phyloP scores from a whole-genome alignment of 805 yeast genomes.

The Wickerhamomyces sydowiorum region DNA sequence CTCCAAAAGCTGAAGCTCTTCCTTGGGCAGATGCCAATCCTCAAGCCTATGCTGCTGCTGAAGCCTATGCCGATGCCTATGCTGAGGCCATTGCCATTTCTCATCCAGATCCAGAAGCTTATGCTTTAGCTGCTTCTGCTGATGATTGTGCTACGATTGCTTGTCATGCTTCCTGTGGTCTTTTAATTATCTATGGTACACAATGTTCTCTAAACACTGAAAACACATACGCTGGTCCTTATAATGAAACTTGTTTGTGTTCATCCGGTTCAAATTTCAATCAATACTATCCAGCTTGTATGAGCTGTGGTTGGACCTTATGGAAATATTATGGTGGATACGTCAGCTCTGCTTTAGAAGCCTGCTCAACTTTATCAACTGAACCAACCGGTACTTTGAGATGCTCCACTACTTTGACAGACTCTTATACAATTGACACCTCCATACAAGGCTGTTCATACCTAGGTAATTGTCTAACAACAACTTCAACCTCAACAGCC shows the following conservation, averaged over 20 bases:
- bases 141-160: constrained; percentile 15
- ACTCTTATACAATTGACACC: constrained; percentile 1
- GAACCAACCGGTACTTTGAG: constrained; percentile 16
- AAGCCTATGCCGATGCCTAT: constrained; percentile 1
- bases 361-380: constrained; percentile 14
- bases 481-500: constrained; percentile 7
- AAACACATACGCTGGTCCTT: constrained; percentile 6
- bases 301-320: constrained; percentile 30
- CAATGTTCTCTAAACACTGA: constrained; percentile 19
- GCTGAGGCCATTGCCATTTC: constrained; percentile 3
- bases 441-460: not conserved
- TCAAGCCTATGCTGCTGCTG: not conserved
- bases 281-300: constrained; percentile 17
- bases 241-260: constrained; percentile 12
- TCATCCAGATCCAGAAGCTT: constrained; percentile 12
- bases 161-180: constrained; percentile 26
- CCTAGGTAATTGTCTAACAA: not conserved
- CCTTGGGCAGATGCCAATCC: not conserved
- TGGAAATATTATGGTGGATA: constrained; percentile 23
- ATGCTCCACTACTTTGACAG: constrained; percentile 16
- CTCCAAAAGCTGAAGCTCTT: not conserved
- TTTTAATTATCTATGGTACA: constrained; percentile 23
- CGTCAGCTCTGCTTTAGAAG: constrained; percentile 18
- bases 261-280: constrained; percentile 7
- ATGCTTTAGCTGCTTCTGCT: constrained; percentile 11